phyloP scores from a whole-genome alignment of 352 stramenopile genomes.

The Pythium vanterpoolii region DNA sequence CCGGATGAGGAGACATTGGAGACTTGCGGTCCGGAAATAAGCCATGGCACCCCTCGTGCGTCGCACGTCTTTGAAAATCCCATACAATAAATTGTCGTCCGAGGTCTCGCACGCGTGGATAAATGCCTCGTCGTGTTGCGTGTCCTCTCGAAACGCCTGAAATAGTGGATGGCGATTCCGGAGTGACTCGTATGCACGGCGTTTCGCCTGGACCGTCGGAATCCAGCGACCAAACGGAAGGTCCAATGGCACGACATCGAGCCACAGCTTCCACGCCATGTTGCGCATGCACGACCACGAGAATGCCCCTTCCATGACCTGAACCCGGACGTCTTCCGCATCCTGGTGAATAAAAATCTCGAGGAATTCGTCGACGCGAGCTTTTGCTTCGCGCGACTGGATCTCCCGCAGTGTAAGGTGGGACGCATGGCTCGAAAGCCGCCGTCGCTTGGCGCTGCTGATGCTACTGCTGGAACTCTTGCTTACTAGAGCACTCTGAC shows the following conservation, averaged over 20 bases:
- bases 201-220: constrained; percentile 29
- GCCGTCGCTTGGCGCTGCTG: constrained; percentile 16
- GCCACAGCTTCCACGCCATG: constrained; percentile 70
- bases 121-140: constrained; percentile 38
- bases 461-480: constrained; percentile 2
- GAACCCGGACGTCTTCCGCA: constrained; percentile 39
- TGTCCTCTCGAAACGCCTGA: constrained; percentile 22
- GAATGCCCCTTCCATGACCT: constrained; percentile 60
- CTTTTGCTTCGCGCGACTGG: constrained; percentile 45
- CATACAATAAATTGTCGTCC: constrained; percentile 51
- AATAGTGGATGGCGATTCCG: constrained; percentile 37
- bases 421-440: constrained; percentile 43
- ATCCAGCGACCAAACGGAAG: constrained; percentile 50
- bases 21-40: constrained; percentile 45
- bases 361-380: constrained; percentile 67
- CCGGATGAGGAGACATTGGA: constrained; percentile 60
- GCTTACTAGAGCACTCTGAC: constrained; percentile 17
- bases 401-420: constrained; percentile 52
- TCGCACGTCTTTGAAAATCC: constrained; percentile 71
- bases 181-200: constrained; percentile 38
- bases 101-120: constrained; percentile 49
- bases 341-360: constrained; percentile 64
- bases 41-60: constrained; percentile 58
- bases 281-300: constrained; percentile 74
- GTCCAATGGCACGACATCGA: constrained; percentile 47